Evolutionary conservation across 148 eudicot genomes (phyloP).

Genomic region (Simmondsia chinensis): DNA sequence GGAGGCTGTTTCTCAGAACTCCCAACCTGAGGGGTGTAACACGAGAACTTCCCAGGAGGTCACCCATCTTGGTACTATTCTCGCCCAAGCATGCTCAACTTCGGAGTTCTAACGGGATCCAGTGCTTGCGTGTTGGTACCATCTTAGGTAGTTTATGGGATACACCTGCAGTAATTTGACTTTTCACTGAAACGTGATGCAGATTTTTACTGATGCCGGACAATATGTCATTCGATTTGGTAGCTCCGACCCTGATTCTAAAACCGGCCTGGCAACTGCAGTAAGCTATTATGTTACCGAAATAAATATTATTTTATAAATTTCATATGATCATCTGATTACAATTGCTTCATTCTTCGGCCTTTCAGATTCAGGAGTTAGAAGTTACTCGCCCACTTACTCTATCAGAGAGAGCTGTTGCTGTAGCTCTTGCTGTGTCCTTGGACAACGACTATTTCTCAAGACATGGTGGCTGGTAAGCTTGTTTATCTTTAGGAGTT

Average conservation of each 20-base stretch:
- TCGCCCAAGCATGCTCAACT: no score
- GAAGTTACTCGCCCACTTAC: conserved; percentile 73
- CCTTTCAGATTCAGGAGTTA: conserved; percentile 60
- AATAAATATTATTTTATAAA: neutral
- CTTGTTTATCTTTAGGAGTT: conserved; percentile 1
- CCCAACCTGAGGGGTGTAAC: no score
- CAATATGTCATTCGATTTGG: conserved; percentile 95
- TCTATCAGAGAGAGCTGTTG: conserved; percentile 85
- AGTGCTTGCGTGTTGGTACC: neutral
- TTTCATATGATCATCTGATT: neutral
- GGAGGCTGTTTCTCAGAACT: no score
- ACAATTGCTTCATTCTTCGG: neutral
- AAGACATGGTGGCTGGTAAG: conserved; percentile 92
- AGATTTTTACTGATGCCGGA: conserved; percentile 98
- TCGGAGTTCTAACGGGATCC: neutral
- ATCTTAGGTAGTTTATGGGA: neutral
- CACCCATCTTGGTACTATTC: no score
- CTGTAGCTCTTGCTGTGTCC: conserved; percentile 91
- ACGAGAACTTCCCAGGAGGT: no score
- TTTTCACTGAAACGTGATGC: conserved; percentile 10
- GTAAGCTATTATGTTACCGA: conserved; percentile 19
- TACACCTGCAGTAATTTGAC: neutral
- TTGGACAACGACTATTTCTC: conserved; percentile 94
- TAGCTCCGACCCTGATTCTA: conserved; percentile 32
- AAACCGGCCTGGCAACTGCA: conserved; percentile 27